Evolutionary conservation across 2,329 filamentous ascomycete species (phyloP), one percentile per base, ranked within the genome.

Genomic region (Cladosporium sphaerospermum): DNA sequence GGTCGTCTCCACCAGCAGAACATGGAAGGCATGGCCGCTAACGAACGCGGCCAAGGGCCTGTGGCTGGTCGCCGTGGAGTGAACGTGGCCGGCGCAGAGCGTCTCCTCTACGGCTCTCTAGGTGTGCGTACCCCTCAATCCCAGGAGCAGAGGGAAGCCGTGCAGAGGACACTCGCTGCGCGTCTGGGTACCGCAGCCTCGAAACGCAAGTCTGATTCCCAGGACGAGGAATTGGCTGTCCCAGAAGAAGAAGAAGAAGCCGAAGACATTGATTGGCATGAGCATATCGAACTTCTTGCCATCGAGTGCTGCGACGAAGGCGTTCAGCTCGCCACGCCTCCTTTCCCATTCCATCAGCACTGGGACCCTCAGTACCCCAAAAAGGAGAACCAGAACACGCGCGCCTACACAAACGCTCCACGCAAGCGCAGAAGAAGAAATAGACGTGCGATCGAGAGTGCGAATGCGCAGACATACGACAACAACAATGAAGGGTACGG

Each of bases 271-370:
- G 64, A 62, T 2, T 96, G 91, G 91, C 81, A 81, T 59, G 73
- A 81, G 4, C 89, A 83, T 59, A 84, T 96, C 55, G 78, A 75
- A 9, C 82, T 95, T 56, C 79, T 81, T 19, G 91, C 89, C 18
- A 88, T 95, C 1, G 92, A 97, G 67, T 96, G 91, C 69, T 82
- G 83, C 57, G 78, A 87, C n/a, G 79, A 87, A 31, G 79, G 77
- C 4, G 72, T 89, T 37, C 73, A 79, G 32, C 75, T 95, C 43
- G 86, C 80, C 50, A 79, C 88, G 33, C 91, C 92, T 0, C 88
- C 91, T 0, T 96, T 95, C 64, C 91, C 91, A 0, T 96, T 96
- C 67, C 76, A 87, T 13, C 90, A 96, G 68, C 61, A 65, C 19
- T 96, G 91, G 92, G 89, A 95, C 68, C 79, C 81, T 3, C 85